A percentile compares a stretch with the other conserved stretches of the same genome.
These are phyloP conservation scores for Syncephalastrum racemosum DNA, from an alignment of 371 early-diverging fungal genomes.

Conservation along the genomic window DNA sequence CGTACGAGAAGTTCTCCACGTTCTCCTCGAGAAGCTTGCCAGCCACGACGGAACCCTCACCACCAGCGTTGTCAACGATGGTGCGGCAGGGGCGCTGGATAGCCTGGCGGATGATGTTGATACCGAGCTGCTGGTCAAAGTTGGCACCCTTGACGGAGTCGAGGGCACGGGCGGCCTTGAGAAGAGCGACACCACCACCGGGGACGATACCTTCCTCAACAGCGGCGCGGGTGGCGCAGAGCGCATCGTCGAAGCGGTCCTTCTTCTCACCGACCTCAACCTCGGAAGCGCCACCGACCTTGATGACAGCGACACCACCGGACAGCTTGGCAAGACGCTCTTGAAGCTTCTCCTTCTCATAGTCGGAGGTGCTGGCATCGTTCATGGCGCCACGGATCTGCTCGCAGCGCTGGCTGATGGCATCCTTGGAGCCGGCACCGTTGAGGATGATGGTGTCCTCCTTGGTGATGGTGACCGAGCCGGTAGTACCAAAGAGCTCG, in stretches of 20 bases:
- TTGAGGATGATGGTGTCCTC: slow-evolving; percentile 98
- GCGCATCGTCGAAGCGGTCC: slow-evolving; percentile 97
- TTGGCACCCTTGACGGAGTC: slow-evolving; percentile 80
- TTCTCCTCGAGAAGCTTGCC: slow-evolving; percentile 88
- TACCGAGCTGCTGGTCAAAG: slow-evolving; percentile 97
- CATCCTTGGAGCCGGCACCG: slow-evolving; percentile 88
- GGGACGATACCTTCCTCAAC: slow-evolving; percentile 99
- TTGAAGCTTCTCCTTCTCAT: slow-evolving; percentile 98
- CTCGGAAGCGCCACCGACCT: slow-evolving; percentile 96
- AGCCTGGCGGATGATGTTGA: slow-evolving; percentile 93
- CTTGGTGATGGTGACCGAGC: slow-evolving; percentile 91
- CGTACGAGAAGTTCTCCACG: slow-evolving; percentile 78
- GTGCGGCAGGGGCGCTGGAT: slow-evolving; percentile 90
- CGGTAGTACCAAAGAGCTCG: slow-evolving; percentile 88
- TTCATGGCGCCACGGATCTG: slow-evolving; percentile 91
- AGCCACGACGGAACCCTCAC: slow-evolving; percentile 94
- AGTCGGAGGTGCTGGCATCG: slow-evolving; percentile 82
- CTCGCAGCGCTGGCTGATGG: slow-evolving; percentile 89
- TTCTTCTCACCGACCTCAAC: slow-evolving; percentile 99
- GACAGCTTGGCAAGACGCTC: slow-evolving; percentile 97
- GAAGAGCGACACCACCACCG: slow-evolving; percentile 95
- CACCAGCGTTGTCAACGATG: slow-evolving; percentile 96
- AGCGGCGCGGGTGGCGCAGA: slow-evolving; percentile 98
- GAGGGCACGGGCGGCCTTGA: slow-evolving; percentile 87
- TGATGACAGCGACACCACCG: slow-evolving; percentile 98